Evolutionary conservation across 2,329 filamentous ascomycete species (phyloP), one percentile per base, ranked within the genome.

Genomic region (Monosporascus sp.): DNA sequence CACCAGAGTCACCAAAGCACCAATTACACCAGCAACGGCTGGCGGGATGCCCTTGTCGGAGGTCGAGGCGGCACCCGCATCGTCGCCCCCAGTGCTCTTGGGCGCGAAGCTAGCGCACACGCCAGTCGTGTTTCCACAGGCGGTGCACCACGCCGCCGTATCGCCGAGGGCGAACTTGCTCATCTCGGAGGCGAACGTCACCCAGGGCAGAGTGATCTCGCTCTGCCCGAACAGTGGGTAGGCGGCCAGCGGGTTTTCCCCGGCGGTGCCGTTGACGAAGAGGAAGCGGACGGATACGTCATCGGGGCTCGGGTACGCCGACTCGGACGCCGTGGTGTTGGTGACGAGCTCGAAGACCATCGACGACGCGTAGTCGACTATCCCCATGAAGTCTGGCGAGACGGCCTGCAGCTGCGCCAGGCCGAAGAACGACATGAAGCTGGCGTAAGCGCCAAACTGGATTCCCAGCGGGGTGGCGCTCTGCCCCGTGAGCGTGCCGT

Each of bases 351-450:
- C 92, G 67, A 95, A 92, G 6, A 78, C 78, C 81, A 96, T 90
- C 58, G 84, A 84, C 3, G 85, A 87, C 5, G 90, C 90, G 64
- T 96, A 96, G 72, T 91, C 86, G n/a, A 86, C 84, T 14, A 96
- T 75, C 51, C 88, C 88, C 54, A 74, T 84, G 74, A 96, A 96
- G 67, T 88, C 74, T 1, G 71, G 60, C 54, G 77, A 81, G 2
- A 72, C 77, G 14, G 70, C 64, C 6, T 74, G 71, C 52, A 85
- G 74, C 55, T 76, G 68, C 6, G 81, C 72, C 18, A 84, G 74
- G 7, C 82, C 82, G 65, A 86, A 86, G 72, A 85, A 85, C 52
- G 81, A 77, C 65, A 82, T 74, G 70, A 86, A 85, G 52, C 77
- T 76, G 51, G 72, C 81, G 65, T 85, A 85, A 58, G 81, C 79